These are phyloP conservation scores for Yamadazyma taylorii DNA, from an alignment of 1,139 yeast genomes.

Conservation along the genomic window DNA sequence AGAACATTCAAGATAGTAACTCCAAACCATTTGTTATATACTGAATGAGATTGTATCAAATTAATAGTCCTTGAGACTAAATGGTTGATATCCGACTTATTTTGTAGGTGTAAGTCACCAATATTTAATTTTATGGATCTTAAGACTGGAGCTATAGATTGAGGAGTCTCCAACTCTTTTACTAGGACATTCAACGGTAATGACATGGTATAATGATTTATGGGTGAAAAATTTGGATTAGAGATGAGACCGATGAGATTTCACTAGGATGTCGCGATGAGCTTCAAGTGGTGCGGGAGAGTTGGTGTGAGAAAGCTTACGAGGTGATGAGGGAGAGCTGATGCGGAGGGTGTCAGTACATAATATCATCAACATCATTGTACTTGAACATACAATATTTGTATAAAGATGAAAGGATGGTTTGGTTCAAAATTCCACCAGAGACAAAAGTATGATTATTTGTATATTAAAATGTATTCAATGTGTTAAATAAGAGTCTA, in stretches of 20 bases:
- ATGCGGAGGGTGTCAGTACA: too few relatives aligned
- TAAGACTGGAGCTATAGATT: constrained; percentile 35
- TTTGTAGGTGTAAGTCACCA: constrained; percentile 35
- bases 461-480: background rate
- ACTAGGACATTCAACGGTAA: constrained; percentile 35
- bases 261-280: too few relatives aligned
- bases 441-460: too few relatives aligned
- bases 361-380: too few relatives aligned
- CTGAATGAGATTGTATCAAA: constrained; percentile 50
- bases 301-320: too few relatives aligned
- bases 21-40: constrained; percentile 62
- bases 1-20: constrained; percentile 54
- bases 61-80: constrained; percentile 56
- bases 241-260: constrained; percentile 4
- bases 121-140: constrained; percentile 29
- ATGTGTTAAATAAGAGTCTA: too few relatives aligned
- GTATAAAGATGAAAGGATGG: too few relatives aligned
- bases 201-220: constrained; percentile 23
- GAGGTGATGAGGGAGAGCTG: too few relatives aligned
- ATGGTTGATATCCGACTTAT: constrained; percentile 57
- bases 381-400: too few relatives aligned
- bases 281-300: background rate
- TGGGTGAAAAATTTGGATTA: constrained; percentile 1
- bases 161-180: constrained; percentile 37
- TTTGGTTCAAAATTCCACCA: too few relatives aligned